Base-by-base conservation (phyloP, 2,329 filamentous ascomycete genomes). In the Magnaporthiopsis rhizophila region DNA sequence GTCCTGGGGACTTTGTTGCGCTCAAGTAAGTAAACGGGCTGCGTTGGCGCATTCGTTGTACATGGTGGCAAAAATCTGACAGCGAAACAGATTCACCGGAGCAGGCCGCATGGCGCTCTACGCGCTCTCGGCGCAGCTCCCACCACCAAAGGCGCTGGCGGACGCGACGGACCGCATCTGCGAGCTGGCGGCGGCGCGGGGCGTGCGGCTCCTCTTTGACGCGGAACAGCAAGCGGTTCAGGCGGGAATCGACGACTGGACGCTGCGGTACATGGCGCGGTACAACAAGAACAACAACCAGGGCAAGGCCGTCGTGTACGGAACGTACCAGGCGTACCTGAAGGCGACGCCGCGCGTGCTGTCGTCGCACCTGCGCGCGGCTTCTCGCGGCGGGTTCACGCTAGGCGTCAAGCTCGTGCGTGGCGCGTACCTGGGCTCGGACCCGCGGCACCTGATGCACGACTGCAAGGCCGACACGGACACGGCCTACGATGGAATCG, bases 201-300 rank as follows among this genome's bases (percentile, higher is more conserved):
- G 88, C 30, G 86, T 96, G 3, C 83, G 86, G 3, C 81, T 97
- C 1, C 84, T 96, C 2, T 91, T 96, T 67, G 91, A 96, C 67
- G 93, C 92, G 1, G 93, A 97, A 76, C 91, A 96, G 74, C 87
- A 88, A 65, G 83, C 85, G 64, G 83, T 95, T 36, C 91, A 96
- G 76, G 79, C 83, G 7, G 91, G 91, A 9, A 94, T 96, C 66
- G 89, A 95, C 73, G 83, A 86, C 69, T 94, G 92, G 89, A 91
- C 88, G 6, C 76, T 95, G 62, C 77, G 83, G n/a, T 89, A 92
- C 69, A 90, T 92, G 79, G 84, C 85, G 69, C 86, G 84, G 72
- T 93, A 90, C 79, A 96, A 96, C 78, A 83, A 79, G 0, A 70
- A 75, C 1, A 5, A 30, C 28, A n/a, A n/a, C n/a, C 32, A 34